Percentiles rank a stretch among this genome's conserved stretches.
Evolutionary conservation across 306 rosid genomes (phyloP).

Genomic region (Quercus cerris): DNA sequence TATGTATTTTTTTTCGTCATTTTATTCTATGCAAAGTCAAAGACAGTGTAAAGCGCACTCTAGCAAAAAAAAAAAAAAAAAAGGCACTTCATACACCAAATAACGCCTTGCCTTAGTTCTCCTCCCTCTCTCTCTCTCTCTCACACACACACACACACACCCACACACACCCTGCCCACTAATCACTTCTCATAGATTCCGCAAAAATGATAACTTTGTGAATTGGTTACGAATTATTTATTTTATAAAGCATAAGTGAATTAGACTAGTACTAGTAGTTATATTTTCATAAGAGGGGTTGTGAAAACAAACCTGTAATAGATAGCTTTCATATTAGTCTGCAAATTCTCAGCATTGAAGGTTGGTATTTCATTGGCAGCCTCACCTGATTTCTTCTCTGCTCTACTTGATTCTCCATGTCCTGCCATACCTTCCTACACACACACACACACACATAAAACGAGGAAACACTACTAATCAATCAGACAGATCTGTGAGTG

Average conservation of each 20-base stretch:
- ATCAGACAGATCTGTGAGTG: too few relatives aligned
- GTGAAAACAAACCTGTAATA: conserved; percentile 76
- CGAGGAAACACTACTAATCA: too few relatives aligned
- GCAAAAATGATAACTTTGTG: too few relatives aligned
- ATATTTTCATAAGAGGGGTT: background rate
- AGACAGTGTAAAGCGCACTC: too few relatives aligned
- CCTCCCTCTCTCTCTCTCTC: background rate
- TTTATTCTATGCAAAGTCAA: too few relatives aligned
- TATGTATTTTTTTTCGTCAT: too few relatives aligned
- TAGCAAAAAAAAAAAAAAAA: too few relatives aligned
- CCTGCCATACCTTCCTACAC: conserved; percentile 57
- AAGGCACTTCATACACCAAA: background rate
- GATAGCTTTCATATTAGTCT: conserved; percentile 74
- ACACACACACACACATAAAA: background rate
- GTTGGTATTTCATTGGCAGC: conserved; percentile 52
- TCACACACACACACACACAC: background rate
- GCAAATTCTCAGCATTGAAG: conserved; percentile 88
- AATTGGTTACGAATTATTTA: too few relatives aligned
- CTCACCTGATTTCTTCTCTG: conserved; percentile 67
- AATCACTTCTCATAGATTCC: background rate
- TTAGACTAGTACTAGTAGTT: background rate
- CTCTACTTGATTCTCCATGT: conserved; percentile 47
- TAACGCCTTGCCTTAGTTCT: background rate
- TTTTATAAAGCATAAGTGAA: background rate
- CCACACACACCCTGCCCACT: too few relatives aligned